These are phyloP conservation scores for Zasmidium citrigriseum DNA, from an alignment of 2,329 filamentous ascomycete species.

Conservation along the genomic window DNA sequence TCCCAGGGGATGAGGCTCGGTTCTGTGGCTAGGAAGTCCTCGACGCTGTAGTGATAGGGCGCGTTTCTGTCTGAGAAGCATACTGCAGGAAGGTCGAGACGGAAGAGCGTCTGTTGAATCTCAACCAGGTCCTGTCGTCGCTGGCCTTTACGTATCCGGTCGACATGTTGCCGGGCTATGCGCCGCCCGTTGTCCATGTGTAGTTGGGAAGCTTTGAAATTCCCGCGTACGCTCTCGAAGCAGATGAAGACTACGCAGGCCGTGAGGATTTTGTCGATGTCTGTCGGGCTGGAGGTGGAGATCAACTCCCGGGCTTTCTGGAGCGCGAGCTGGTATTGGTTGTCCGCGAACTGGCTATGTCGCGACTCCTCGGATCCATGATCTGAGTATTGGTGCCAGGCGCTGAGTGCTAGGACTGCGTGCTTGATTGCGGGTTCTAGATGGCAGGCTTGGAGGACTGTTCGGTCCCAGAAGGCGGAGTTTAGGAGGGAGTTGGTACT, in stretches of 20 bases:
- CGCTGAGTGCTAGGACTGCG: constrained; percentile 27
- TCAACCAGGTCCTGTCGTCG: constrained; percentile 19
- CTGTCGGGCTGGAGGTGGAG: background rate
- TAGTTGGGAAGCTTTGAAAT: constrained; percentile 17
- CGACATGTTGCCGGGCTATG: constrained; percentile 9
- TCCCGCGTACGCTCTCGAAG: constrained; percentile 28
- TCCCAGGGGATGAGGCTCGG: constrained; percentile 7
- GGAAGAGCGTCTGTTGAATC: constrained; percentile 13
- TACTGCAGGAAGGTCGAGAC: constrained; percentile 16
- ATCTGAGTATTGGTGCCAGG: constrained; percentile 22
- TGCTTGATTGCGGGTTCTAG: constrained; percentile 29
- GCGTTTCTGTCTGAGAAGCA: constrained; percentile 10
- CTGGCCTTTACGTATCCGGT: background rate
- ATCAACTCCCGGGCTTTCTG: constrained; percentile 3
- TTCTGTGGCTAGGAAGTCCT: constrained; percentile 12
- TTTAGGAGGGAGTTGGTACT: constrained; percentile 21
- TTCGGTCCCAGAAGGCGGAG: constrained; percentile 27
- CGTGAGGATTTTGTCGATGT: constrained; percentile 24
- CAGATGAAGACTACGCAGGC: constrained; percentile 33
- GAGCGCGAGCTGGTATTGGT: constrained; percentile 5
- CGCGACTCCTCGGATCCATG: background rate
- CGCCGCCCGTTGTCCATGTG: constrained; percentile 18
- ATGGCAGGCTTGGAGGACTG: constrained; percentile 26
- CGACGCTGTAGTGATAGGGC: constrained; percentile 12
- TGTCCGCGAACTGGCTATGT: background rate